Percentiles rank a stretch among this genome's conserved stretches.
Conservation (phyloP, 257 asterid genomes). For the Eucommia ulmoides region DNA sequence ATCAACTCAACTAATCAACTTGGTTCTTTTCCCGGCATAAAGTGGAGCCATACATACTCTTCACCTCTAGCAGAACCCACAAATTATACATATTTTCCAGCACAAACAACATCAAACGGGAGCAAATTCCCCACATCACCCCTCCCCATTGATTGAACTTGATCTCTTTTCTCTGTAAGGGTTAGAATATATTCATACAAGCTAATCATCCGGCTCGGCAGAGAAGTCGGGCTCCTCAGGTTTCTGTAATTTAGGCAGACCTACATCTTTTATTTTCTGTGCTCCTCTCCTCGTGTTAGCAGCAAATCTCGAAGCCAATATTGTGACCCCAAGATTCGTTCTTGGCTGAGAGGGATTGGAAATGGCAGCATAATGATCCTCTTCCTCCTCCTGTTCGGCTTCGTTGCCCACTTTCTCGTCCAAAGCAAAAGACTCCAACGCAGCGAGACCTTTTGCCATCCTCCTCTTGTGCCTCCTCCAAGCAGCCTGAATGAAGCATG, state of each 20-base stretch:
- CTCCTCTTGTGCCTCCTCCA: constrained; percentile 73
- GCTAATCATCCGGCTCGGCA: constrained; percentile 61
- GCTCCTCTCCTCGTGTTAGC: constrained; percentile 82
- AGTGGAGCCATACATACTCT: too few species aligned
- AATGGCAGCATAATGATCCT: constrained; percentile 9
- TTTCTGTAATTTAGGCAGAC: constrained; percentile 58
- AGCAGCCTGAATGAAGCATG: constrained; percentile 83
- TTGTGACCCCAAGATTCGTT: constrained; percentile 57
- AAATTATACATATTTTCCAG: too few species aligned
- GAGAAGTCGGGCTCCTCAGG: constrained; percentile 89
- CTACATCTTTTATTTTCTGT: constrained; percentile 62
- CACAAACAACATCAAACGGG: too few species aligned
- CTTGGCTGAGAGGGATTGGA: constrained; percentile 23
- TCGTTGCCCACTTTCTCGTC: constrained; percentile 21
- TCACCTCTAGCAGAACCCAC: too few species aligned
- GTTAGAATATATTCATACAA: background rate
- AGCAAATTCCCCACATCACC: too few species aligned
- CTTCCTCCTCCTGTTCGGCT: constrained; percentile 24
- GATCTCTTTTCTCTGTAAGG: too few species aligned
- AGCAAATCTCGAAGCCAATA: constrained; percentile 82
- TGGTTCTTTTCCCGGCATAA: too few species aligned
- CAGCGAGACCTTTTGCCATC: constrained; percentile 53
- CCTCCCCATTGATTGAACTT: too few species aligned
- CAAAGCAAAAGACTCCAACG: constrained; percentile 45
- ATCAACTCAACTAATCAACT: too few species aligned